Conservation (phyloP, 352 stramenopile species). For the Phytophthora cryptogea region DNA sequence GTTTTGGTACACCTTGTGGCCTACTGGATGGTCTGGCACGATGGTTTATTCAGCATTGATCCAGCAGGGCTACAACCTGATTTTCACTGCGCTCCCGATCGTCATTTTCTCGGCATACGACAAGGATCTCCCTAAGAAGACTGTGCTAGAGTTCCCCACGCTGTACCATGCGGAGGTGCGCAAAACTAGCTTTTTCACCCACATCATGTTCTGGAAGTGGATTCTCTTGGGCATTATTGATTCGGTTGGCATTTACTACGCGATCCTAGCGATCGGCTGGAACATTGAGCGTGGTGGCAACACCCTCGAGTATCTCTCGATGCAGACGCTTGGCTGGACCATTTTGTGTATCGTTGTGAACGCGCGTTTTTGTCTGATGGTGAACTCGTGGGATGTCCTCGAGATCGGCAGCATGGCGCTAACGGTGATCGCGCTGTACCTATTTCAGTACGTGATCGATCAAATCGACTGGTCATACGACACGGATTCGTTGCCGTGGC, state of each 20-base stretch:
- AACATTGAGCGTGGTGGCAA: constrained; percentile 69
- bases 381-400: constrained; percentile 80
- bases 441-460: constrained; percentile 74
- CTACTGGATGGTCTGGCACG: constrained; percentile 92
- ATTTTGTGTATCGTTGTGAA: constrained; percentile 81
- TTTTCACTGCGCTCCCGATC: constrained; percentile 95
- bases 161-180: constrained; percentile 70
- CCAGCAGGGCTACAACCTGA: constrained; percentile 95
- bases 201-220: constrained; percentile 89
- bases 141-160: constrained; percentile 62
- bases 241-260: constrained; percentile 74
- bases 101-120: constrained; percentile 84
- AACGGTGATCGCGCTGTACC: constrained; percentile 63
- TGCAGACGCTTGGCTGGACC: constrained; percentile 75
- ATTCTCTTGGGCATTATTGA: constrained; percentile 78
- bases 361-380: constrained; percentile 76
- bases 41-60: constrained; percentile 88
- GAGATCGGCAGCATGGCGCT: constrained; percentile 57
- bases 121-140: constrained; percentile 70
- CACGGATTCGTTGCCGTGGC: constrained; percentile 81
- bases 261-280: constrained; percentile 47
- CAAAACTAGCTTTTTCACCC: constrained; percentile 68
- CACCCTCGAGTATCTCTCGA: constrained; percentile 62
- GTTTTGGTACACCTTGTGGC: constrained; percentile 89
- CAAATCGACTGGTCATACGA: constrained; percentile 73